These are phyloP conservation scores for Colletotrichum sp. DNA, from an alignment of 2,329 filamentous ascomycete species.

Conservation along the genomic window DNA sequence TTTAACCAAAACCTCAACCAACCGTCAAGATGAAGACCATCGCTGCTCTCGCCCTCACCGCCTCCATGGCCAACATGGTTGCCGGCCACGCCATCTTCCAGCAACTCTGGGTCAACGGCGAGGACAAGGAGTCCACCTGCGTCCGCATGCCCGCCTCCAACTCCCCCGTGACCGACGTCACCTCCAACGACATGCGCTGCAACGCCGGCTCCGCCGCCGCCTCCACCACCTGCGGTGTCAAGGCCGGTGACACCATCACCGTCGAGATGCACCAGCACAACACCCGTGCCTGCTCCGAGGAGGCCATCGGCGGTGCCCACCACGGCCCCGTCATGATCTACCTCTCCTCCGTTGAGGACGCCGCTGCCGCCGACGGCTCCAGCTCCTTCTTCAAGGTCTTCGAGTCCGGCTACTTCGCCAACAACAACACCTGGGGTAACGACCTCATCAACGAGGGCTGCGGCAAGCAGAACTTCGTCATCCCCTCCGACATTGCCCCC, in stretches of 20 bases:
- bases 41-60: conserved; percentile 12
- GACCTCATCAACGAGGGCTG: conserved; percentile 23
- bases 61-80: conserved; percentile 22
- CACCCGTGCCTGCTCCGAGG: conserved; percentile 46
- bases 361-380: conserved; percentile 46
- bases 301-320: conserved; percentile 58
- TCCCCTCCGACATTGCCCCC: conserved; percentile 50
- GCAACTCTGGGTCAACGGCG: conserved; percentile 48
- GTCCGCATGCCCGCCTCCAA: conserved; percentile 35
- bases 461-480: conserved; percentile 25
- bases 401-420: conserved; percentile 39
- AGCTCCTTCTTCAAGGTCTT: conserved; percentile 58
- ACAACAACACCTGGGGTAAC: conserved; percentile 23
- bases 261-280: conserved; percentile 52
- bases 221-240: conserved; percentile 28
- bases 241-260: conserved; percentile 42
- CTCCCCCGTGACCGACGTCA: conserved; percentile 44
- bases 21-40: conserved; percentile 18
- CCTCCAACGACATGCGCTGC: conserved; percentile 45
- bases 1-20: background rate
- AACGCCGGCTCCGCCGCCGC: conserved; percentile 41
- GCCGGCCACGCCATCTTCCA: conserved; percentile 56
- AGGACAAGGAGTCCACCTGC: conserved; percentile 20
- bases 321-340: conserved; percentile 56
- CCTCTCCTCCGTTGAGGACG: conserved; percentile 52